Conservation (phyloP, 352 stramenopile species). For the Peronosclerospora sorghi region DNA sequence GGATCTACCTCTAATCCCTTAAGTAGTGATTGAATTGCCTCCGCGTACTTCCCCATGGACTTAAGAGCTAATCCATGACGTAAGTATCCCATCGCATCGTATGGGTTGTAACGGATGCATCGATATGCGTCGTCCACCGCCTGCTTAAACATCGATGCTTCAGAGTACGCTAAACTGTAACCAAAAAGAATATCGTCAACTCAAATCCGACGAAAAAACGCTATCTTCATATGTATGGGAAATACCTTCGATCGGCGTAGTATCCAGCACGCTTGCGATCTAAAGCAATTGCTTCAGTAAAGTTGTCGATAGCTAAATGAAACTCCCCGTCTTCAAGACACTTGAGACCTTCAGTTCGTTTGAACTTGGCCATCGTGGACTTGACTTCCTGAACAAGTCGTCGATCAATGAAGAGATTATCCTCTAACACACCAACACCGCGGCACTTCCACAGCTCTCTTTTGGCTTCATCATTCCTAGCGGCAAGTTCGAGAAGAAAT, state of each 20-base stretch:
- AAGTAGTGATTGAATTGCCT: slow-evolving; percentile 49
- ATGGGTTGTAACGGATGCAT: slow-evolving; percentile 89
- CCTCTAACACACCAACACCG: slow-evolving; percentile 31
- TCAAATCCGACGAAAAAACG: neutral
- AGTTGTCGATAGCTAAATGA: slow-evolving; percentile 84
- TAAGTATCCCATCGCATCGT: slow-evolving; percentile 90
- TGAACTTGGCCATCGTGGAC: slow-evolving; percentile 48
- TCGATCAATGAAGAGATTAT: slow-evolving; percentile 28
- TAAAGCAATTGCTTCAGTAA: slow-evolving; percentile 85
- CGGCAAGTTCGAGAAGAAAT: slow-evolving; percentile 38
- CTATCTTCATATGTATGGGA: neutral
- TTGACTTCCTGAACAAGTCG: slow-evolving; percentile 53
- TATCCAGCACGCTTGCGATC: slow-evolving; percentile 85
- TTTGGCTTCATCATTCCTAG: slow-evolving; percentile 31
- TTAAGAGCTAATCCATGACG: slow-evolving; percentile 87
- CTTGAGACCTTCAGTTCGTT: slow-evolving; percentile 82
- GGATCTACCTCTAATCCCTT: slow-evolving; percentile 67
- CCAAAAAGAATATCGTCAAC: neutral
- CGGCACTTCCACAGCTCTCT: slow-evolving; percentile 27
- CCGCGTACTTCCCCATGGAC: slow-evolving; percentile 59
- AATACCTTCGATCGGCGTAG: slow-evolving; percentile 85
- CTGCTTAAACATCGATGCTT: slow-evolving; percentile 60
- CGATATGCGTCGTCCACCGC: slow-evolving; percentile 81
- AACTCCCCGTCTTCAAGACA: slow-evolving; percentile 87
- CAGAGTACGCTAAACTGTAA: slow-evolving; percentile 54